Base-by-base conservation (phyloP, 345 rosid species). In the Salix suchowensis region DNA sequence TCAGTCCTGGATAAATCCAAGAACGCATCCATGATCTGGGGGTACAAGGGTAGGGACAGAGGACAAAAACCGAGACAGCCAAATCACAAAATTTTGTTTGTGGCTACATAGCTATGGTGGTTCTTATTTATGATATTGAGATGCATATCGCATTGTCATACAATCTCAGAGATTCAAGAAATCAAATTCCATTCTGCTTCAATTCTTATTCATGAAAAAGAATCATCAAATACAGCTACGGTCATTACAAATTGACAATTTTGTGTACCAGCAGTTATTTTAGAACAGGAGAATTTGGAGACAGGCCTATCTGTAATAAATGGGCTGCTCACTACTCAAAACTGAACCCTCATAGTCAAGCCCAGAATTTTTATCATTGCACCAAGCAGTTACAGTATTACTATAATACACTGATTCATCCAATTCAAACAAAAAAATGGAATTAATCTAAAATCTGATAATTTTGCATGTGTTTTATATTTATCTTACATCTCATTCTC, bases 401-500 rank as follows among this genome's bases (percentile, higher is more conserved):
- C 50, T 44, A 44, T 11, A 26, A 44, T 44, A 26, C 10, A 26
- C 37, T 14, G 65, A 36, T 60, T 68, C 71, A 66, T 52, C 54
- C 26, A 11, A 1, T 39, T 42, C 68, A 68, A 16, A 28, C 50
- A 34, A 76, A 32, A 21, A 21, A 39, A 30, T 16, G 46, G 7
- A 9, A 14, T 54, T 30, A 46, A 19, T 19, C 54, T 24, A 62
- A 19, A 46, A 67, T 44, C 14, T 44, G 50, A 44, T 44, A 44
- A 12, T 44, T 16, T 74, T 15, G 30, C 39, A 65, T 34, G 79
- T 23, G 64, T 80, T 76, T 50, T 44, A 9, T 37, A 28, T 19
- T 36, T 30, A 44, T 72, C 96, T 89, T 88, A 95, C 98, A 87
- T 95, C 77, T 93, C 98, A 81, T 95, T 95, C 86, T 95, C 97